Evolutionary conservation across 2,329 filamentous ascomycete species (phyloP), one percentile per base, ranked within the genome.

Genomic region (Fusarium sp.): DNA sequence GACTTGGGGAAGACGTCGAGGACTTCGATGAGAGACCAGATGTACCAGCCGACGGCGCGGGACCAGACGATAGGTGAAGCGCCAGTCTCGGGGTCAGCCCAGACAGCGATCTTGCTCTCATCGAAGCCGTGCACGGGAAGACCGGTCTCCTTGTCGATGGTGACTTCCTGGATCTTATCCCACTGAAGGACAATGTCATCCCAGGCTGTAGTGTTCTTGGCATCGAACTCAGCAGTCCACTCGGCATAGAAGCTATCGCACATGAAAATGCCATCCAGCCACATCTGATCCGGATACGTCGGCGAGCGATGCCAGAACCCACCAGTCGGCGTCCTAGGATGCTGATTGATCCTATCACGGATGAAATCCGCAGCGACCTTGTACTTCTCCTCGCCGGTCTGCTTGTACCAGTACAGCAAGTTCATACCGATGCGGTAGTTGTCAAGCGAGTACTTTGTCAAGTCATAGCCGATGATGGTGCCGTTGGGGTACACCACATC

Each of bases 221-320:
- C 66, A 20, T 85, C 80, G 62, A 84, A 85, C n/a, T 80, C 63
- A 13, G 73, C 71, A 9, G 82, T 83, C 76, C 83, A 86, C 39
- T 76, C 76, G 5, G 84, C 83, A 52, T 85, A 86, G 75, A 85
- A 86, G 3, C 80, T 79, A 47, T 84, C 83, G 4, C 84, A 84
- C 86, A 87, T 87, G 78, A 83, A 88, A 28, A 87, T 86, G 3
- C 88, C 88, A 70, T 89, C 87, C 0, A 90, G 82, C 88, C 88
- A 68, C 66, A 68, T 68, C 41, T 89, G 86, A 70, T 88, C 83
- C 24, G 82, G 82, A 70, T 88, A 88, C 5, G 81, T 79, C 38
- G 85, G 80, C 22, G 82, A 78, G 2, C 79, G 74, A 72, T 89
- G 88, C 87, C 87, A 89, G 81, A 89, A 87, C 2, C 88, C 88